phyloP scores from a whole-genome alignment of 495 filamentous ascomycete genomes.

The Halenospora varia region DNA sequence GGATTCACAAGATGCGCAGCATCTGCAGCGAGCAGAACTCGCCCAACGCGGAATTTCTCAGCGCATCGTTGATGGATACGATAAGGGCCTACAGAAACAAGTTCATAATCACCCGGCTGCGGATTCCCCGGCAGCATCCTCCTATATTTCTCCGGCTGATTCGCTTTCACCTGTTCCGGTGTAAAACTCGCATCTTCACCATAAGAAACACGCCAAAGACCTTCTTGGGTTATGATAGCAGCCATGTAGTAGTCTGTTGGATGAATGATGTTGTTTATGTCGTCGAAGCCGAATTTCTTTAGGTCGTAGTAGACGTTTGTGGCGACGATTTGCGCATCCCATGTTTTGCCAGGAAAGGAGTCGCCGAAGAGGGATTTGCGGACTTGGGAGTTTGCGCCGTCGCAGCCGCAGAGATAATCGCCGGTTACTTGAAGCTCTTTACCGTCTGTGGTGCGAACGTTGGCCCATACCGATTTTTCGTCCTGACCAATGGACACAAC shows the following conservation, averaged over 20 bases:
- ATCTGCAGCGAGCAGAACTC: conserved; percentile 55
- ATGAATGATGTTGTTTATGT: conserved; percentile 55
- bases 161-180: conserved; percentile 44
- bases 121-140: conserved; percentile 54
- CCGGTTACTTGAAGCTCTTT: conserved; percentile 33
- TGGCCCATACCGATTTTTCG: conserved; percentile 41
- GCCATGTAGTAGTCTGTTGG: conserved; percentile 59
- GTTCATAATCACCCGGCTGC: conserved; percentile 48
- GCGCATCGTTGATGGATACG: conserved; percentile 58
- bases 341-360: conserved; percentile 53
- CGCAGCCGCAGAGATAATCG: conserved; percentile 54
- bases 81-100: conserved; percentile 53
- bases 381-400: conserved; percentile 52
- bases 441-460: conserved; percentile 41
- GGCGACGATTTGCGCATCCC: conserved; percentile 55
- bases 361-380: conserved; percentile 51
- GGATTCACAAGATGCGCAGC: conserved; percentile 54
- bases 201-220: conserved; percentile 56
- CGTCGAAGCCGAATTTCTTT: conserved; percentile 44
- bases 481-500: conserved; percentile 47
- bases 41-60: conserved; percentile 47
- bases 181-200: conserved; percentile 47
- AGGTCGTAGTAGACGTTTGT: conserved; percentile 59
- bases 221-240: conserved; percentile 49
- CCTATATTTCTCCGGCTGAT: conserved; percentile 49